Conservation (phyloP, 2,329 filamentous ascomycete genomes). For the Bipolaris cookei region DNA sequence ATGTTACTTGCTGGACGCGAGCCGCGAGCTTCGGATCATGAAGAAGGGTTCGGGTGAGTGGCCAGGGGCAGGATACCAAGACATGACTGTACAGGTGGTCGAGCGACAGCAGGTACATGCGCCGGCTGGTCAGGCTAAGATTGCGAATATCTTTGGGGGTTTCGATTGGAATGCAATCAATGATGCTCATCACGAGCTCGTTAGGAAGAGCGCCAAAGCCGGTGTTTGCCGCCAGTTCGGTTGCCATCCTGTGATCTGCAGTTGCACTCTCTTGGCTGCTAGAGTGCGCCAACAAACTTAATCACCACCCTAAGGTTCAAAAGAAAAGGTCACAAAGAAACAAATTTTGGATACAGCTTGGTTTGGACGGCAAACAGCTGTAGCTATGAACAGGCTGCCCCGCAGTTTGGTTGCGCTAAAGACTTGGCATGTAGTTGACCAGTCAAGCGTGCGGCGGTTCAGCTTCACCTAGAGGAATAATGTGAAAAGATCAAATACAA, state of each 20-base stretch:
- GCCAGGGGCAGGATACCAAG: slow-evolving; percentile 10
- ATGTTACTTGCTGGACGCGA: slow-evolving; percentile 5
- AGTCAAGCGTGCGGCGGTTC: neutral
- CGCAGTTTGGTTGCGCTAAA: neutral
- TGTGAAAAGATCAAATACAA: neutral
- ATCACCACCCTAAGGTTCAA: neutral
- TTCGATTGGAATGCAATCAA: slow-evolving; percentile 10
- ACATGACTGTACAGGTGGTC: slow-evolving; percentile 7
- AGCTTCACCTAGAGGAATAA: neutral
- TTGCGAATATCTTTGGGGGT: slow-evolving; percentile 3
- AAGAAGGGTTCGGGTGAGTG: slow-evolving; percentile 3
- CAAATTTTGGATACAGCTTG: neutral
- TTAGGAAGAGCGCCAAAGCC: slow-evolving; percentile 8
- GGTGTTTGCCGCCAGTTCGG: neutral
- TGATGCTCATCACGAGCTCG: slow-evolving; percentile 10
- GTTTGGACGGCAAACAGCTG: neutral
- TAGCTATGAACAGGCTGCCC: neutral
- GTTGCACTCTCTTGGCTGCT: neutral
- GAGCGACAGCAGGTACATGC: slow-evolving; percentile 11
- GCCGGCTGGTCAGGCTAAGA: slow-evolving; percentile 9
- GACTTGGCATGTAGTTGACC: neutral
- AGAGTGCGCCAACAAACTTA: neutral
- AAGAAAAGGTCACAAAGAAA: neutral
- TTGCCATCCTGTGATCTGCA: slow-evolving; percentile 4
- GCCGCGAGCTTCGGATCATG: slow-evolving; percentile 2